Conservation (phyloP, 495 filamentous ascomycete genomes). For the Aspergillus sclerotiicarbonarius region DNA sequence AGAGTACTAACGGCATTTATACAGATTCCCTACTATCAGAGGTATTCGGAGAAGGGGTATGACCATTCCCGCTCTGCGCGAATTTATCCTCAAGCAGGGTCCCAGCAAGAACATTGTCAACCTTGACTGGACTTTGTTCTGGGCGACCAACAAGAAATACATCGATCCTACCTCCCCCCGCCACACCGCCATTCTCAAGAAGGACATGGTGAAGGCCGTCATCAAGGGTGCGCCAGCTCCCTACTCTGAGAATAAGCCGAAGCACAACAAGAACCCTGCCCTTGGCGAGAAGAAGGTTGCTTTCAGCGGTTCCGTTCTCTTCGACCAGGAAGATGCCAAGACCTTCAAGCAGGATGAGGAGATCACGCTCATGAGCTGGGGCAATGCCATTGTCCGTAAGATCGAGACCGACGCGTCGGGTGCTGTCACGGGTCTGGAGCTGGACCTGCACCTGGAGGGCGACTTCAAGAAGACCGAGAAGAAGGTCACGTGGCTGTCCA, state of each 20-base stretch:
- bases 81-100: slow-evolving; percentile 92
- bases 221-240: slow-evolving; percentile 68
- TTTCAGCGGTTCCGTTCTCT: slow-evolving; percentile 65
- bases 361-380: slow-evolving; percentile 95
- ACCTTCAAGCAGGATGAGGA: slow-evolving; percentile 82
- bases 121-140: slow-evolving; percentile 88
- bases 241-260: slow-evolving; percentile 70
- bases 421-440: slow-evolving; percentile 63
- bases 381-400: slow-evolving; percentile 81
- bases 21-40: no score
- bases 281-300: slow-evolving; percentile 82
- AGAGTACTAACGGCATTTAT: no score
- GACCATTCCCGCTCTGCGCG: slow-evolving; percentile 82
- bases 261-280: slow-evolving; percentile 82
- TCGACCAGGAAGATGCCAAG: slow-evolving; percentile 86
- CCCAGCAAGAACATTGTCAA: slow-evolving; percentile 85
- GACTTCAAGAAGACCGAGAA: slow-evolving; percentile 94
- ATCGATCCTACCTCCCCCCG: slow-evolving; percentile 86
- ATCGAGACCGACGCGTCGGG: slow-evolving; percentile 58
- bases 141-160: slow-evolving; percentile 94
- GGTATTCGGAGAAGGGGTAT: slow-evolving; percentile 87
- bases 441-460: slow-evolving; percentile 80
- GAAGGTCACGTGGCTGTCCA: slow-evolving; percentile 89
- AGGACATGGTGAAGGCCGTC: slow-evolving; percentile 64
- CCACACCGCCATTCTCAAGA: slow-evolving; percentile 73